Base-by-base conservation (phyloP, 2,329 filamentous ascomycete genomes). In the Cercospora janseana region DNA sequence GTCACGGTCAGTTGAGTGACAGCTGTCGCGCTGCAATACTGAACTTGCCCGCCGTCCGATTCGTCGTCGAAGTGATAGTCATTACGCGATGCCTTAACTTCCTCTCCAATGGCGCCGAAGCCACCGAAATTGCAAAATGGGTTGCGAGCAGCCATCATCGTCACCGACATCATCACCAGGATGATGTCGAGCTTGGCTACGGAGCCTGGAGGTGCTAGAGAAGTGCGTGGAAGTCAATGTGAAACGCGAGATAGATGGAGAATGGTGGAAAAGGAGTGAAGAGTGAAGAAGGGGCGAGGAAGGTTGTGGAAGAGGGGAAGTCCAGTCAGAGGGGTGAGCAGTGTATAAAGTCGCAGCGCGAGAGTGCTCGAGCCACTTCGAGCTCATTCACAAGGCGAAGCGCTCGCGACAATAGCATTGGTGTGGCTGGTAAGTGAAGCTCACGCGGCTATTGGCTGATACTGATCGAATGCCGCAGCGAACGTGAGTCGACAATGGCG, bases 91-190 rank as follows among this genome's bases (percentile, higher is more conserved):
- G 38, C 46, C 23, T 28, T 34, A 12, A 49, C 9, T 18, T 49
- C 46, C 5, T 42, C 28, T n/a, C 46, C 46, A n/a, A 49, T 49
- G 13, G 46, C 37, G 21, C 46, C 46, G 16, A 49, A 49, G 16
- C n/a, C 12, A n/a, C n/a, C n/a, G 32, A 6, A 27, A 6, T 10
- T 16, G 13, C 23, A 18, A 20, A 10, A 31, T 28, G 28, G 10
- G 5, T 20, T n/a, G 15, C 13, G 10, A 20, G 18, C 8, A 2
- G 4, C 21, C 24, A 21, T 15, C 13, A 28, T 18, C 28, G 23
- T 44, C 3, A 2, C 8, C 8, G 18, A 20, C 35, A 40, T 24
- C 12, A 21, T 23, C 18, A 40, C 6, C 18, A 2, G n/a, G 20
- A 32, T 18, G 16, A 31, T 23, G 20, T 40, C 35, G 35, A 40